Evolutionary conservation across 495 filamentous ascomycete species (phyloP), one percentile per base, ranked within the genome.

Genomic region (Podospora didyma): DNA sequence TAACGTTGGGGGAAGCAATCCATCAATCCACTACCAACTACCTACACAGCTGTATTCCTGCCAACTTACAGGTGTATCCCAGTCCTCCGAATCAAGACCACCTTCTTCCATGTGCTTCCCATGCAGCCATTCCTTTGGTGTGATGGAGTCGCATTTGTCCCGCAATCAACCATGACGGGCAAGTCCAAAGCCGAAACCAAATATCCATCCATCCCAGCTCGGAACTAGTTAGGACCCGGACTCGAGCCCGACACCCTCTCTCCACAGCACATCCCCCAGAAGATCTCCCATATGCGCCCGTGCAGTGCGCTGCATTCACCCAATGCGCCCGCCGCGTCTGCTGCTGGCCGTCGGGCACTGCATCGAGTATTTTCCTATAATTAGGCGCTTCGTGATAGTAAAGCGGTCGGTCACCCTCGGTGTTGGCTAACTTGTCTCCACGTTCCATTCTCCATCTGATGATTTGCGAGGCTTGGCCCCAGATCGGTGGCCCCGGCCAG

Each of bases 261-360:
- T 50, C 48, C 56, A 42, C 49, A 52, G 53, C 55, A 52, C 63
- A 63, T 63, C 49, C 58, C 63, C 57, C 54, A 52, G 56, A 67
- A 48, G 48, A 63, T 58, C 58, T 57, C 44, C 23, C 53, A 28
- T 9, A 60, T 62, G 62, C 59, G 58, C 58, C 56, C 58, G 54
- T 56, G 26, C 26, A 9, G 26, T 9, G 56, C 47, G 41, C 51
- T 50, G 41, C 52, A 48, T 53, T 37, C 46, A 45, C 45, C 52
- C 17, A 31, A 34, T 23, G 11, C 14, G 16, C 23, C 21, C 10
- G 12, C 46, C 35, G 37, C 52, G 22, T 45, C 48, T 53, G 46
- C 54, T 61, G 61, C 49, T 54, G 53, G 58, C 17, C 59, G 61
- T 63, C 66, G 66, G 66, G 66, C 66, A 69, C 64, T 65, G 62